Conservation (phyloP, 768 basidiomycete genomes). For the Tulasnella sp. region DNA sequence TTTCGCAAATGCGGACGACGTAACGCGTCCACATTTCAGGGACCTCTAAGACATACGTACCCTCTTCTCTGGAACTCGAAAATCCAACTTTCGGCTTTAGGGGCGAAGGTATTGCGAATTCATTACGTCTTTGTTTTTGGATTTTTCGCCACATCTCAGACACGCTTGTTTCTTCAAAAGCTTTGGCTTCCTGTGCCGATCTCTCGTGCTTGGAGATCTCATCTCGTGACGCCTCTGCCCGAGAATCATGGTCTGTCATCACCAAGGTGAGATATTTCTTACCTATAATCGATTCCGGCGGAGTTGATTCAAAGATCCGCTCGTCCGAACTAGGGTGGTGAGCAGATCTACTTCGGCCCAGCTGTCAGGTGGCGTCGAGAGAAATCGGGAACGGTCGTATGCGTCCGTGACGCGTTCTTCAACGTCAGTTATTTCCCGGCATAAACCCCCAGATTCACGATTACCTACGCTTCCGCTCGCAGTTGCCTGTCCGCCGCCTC, state of each 20-base stretch:
- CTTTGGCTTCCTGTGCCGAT: constrained; percentile 77
- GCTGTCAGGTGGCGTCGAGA: constrained; percentile 73
- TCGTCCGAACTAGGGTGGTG: constrained; percentile 50
- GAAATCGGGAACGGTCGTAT: constrained; percentile 72
- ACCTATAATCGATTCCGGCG: neutral
- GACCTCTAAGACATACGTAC: constrained; percentile 65
- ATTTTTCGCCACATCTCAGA: neutral
- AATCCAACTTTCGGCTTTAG: constrained; percentile 80
- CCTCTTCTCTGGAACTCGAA: constrained; percentile 45
- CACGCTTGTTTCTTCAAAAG: constrained; percentile 40
- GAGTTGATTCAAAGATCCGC: constrained; percentile 11
- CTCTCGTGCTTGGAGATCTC: constrained; percentile 76
- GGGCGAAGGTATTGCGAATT: constrained; percentile 67
- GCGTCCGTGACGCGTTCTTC: constrained; percentile 84
- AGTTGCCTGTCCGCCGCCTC: constrained; percentile 78
- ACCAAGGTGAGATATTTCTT: constrained; percentile 53
- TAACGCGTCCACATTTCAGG: constrained; percentile 40
- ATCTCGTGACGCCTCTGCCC: constrained; percentile 61
- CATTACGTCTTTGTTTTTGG: neutral
- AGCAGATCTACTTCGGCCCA: constrained; percentile 63
- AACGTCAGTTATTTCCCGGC: constrained; percentile 53
- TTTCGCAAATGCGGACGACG: constrained; percentile 6
- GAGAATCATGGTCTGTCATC: constrained; percentile 71
- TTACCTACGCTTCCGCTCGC: constrained; percentile 9
- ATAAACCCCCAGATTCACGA: neutral